Evolutionary conservation across 1,284 basidiomycete species (phyloP), one percentile per base, ranked within the genome.

Genomic region (Malassezia restricta): DNA sequence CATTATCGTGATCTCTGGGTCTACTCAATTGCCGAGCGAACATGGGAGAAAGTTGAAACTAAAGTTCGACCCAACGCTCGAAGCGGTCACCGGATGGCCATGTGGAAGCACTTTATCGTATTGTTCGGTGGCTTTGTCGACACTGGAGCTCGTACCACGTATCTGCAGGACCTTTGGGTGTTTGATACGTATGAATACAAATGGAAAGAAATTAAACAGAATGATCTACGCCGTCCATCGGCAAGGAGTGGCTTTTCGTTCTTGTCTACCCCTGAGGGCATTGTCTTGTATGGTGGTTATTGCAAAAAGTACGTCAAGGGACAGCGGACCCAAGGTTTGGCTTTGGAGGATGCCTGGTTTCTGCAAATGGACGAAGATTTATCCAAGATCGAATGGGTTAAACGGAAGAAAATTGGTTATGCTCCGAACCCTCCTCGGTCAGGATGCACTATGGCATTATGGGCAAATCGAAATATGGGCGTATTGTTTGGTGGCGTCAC

Each of bases 271-370:
- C 68, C 82, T 0, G 88, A 94, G 8, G 89, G 90, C 0, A 80
- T 91, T 6, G 71, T 92, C 3, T 71, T 95, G 8, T 82, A 91
- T 64, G 90, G 88, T 14, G 90, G 90, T 0, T 95, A 94, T 72
- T 87, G 85, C 68, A 94, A 94, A 70, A 85, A 87, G 70, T 94
- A 92, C 63, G 76, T 78, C 38, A 91, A 91, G 68, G 87, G 87
- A 0, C 87, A 89, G 67, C 57, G 86, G 3, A 83, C 86, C 0
- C 78, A 89, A 35, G 90, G 90, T 1, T 78, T 90, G 8, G 88
- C 87, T 73, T 78, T 92, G 4, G 87, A 91, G 32, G 90, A 95
- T 66, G 86, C 86, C 0, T 94, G 90, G 88, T 78, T 91, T 49
- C 78, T 94, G n/a, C 80, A 82, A 82, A 63, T 73, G 61, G 65